A percentile compares a stretch with the other conserved stretches of the same genome.
Evolutionary conservation across 2,329 filamentous ascomycete species (phyloP).

Genomic region (Scleromitrula shiraiana): DNA sequence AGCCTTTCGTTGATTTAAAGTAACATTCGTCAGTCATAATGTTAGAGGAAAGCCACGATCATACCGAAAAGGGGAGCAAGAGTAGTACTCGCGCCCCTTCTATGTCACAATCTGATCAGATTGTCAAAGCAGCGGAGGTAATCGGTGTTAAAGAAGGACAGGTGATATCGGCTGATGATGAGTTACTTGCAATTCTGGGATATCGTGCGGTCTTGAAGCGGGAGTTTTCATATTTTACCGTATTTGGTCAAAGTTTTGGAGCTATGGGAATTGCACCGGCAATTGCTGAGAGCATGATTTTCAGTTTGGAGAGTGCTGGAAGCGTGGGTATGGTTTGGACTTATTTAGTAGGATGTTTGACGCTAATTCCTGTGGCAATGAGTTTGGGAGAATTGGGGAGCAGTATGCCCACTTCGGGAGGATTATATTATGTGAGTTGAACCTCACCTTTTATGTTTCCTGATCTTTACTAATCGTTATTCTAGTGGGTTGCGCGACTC

Average conservation of each 20-base stretch:
- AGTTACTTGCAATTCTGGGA: slow-evolving; percentile 24
- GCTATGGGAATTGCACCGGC: slow-evolving; percentile 30
- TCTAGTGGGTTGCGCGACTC: slow-evolving; percentile 28
- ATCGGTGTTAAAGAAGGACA: slow-evolving; percentile 13
- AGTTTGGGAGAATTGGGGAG: slow-evolving; percentile 28
- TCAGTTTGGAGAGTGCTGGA: slow-evolving; percentile 26
- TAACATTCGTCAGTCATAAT: background rate
- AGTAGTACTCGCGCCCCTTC: background rate
- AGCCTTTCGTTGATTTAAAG: background rate
- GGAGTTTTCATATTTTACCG: slow-evolving; percentile 28
- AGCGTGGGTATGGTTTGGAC: slow-evolving; percentile 28
- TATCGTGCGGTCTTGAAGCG: slow-evolving; percentile 28
- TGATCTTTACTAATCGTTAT: background rate
- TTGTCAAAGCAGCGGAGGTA: background rate
- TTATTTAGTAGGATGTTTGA: slow-evolving; percentile 26
- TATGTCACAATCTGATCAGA: background rate
- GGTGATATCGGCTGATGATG: slow-evolving; percentile 19
- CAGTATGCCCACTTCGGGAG: slow-evolving; percentile 28
- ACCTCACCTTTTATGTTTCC: background rate
- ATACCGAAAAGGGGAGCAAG: background rate
- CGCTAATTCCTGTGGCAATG: slow-evolving; percentile 27
- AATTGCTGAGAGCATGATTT: slow-evolving; percentile 27
- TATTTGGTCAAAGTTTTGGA: slow-evolving; percentile 29
- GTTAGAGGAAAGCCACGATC: background rate
- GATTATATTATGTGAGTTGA: slow-evolving; percentile 27